These are phyloP conservation scores for Nemophila menziesii DNA, from an alignment of 257 asterid species.

Conservation along the genomic window DNA sequence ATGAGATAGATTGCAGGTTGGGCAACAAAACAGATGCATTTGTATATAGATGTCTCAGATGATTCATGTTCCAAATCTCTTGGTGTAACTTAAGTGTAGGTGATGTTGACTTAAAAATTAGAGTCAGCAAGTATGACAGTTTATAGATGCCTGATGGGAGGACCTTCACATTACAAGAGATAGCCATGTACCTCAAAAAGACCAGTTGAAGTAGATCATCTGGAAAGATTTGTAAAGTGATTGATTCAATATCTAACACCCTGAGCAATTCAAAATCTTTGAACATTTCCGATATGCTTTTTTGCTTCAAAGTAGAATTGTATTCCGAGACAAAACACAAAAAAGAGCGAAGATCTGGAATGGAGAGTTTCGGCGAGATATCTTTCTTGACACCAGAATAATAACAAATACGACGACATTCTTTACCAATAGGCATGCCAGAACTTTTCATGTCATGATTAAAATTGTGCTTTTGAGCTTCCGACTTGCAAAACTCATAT, in stretches of 20 bases:
- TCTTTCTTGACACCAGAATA: conserved; percentile 25
- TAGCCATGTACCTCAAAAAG: conserved; percentile 26
- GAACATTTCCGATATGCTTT: conserved; percentile 19
- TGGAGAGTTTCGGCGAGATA: conserved; percentile 21
- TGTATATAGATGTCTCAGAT: conserved; percentile 27
- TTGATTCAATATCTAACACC: conserved; percentile 22
- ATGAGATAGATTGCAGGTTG: conserved; percentile 27
- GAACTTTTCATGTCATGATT: too few species aligned
- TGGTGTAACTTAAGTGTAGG: conserved; percentile 23
- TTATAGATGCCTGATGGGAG: conserved; percentile 28
- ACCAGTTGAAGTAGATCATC: conserved; percentile 24
- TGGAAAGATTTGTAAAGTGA: conserved; percentile 24
- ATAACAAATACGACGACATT: conserved; percentile 32
- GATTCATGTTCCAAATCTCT: conserved; percentile 34
- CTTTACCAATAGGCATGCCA: too few species aligned
- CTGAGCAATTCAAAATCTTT: conserved; percentile 28
- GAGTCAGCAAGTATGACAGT: conserved; percentile 35
- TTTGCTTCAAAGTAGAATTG: conserved; percentile 18
- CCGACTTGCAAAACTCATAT: too few species aligned
- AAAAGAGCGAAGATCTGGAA: conserved; percentile 28
- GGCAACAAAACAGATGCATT: conserved; percentile 21
- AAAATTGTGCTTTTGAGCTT: too few species aligned
- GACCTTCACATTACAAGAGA: conserved; percentile 23
- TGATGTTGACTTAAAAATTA: conserved; percentile 19
- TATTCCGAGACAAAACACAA: conserved; percentile 23